Evolutionary conservation across 2,329 filamentous ascomycete genomes (phyloP).

Genomic region (Aureobasidium sp.): DNA sequence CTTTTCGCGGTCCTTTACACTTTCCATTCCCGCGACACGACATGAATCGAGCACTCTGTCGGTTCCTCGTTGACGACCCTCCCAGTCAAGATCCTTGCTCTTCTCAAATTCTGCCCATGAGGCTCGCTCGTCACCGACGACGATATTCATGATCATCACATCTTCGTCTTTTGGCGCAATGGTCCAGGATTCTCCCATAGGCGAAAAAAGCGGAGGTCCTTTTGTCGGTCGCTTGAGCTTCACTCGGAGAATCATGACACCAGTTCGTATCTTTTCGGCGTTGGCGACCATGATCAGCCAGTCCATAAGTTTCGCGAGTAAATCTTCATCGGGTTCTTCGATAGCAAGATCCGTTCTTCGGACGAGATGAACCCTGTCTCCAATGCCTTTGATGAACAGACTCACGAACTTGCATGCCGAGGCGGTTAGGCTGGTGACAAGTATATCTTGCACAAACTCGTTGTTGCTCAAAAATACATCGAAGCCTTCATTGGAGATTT

Average conservation of each 20-base stretch:
- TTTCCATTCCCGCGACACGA: slow-evolving; percentile 7
- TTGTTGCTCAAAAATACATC: not conserved
- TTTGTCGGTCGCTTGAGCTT: not conserved
- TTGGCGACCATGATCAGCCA: not conserved
- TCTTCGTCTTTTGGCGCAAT: slow-evolving; percentile 1
- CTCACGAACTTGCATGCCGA: not conserved
- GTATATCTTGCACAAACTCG: slow-evolving; percentile 1
- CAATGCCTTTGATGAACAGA: not conserved
- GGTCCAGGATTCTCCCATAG: not conserved
- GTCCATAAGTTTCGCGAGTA: not conserved
- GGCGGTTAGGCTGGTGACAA: not conserved
- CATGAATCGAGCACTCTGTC: slow-evolving; percentile 3
- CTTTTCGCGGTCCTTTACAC: not conserved
- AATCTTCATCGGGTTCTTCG: not conserved
- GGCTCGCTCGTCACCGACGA: not conserved
- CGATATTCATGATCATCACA: not conserved
- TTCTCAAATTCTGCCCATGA: not conserved
- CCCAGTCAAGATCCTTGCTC: not conserved
- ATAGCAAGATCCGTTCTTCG: not conserved
- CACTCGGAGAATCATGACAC: not conserved
- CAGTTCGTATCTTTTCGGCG: not conserved
- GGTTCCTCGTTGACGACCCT: not conserved
- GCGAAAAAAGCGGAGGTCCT: not conserved
- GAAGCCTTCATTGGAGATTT: not conserved
- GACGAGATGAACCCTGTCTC: not conserved